Evolutionary conservation across 352 stramenopile species (phyloP).

Genomic region (Globisporangium iwayamae): DNA sequence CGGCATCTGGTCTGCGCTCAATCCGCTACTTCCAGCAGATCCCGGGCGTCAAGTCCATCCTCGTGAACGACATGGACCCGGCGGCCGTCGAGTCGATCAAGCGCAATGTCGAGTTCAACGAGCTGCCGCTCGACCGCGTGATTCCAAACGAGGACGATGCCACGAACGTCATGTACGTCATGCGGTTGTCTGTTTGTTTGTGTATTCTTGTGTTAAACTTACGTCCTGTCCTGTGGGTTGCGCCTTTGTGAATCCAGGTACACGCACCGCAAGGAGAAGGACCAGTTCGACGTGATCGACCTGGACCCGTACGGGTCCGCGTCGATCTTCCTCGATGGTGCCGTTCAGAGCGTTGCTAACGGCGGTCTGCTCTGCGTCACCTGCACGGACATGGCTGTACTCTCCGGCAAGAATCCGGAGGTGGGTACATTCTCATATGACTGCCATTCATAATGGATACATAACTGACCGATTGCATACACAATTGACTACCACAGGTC

Average conservation of each 20-base stretch:
- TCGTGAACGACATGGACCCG: conserved; percentile 98
- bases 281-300: conserved; percentile 99
- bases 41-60: conserved; percentile 93
- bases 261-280: conserved; percentile 75
- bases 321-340: conserved; percentile 97
- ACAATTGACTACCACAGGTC: conserved; percentile 17
- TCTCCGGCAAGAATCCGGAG: conserved; percentile 86
- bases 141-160: conserved; percentile 85
- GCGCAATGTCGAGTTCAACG: conserved; percentile 93
- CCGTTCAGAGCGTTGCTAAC: conserved; percentile 94
- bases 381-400: conserved; percentile 98
- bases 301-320: conserved; percentile 99
- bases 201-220: neutral
- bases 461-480: neutral
- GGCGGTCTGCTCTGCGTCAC: conserved; percentile 99
- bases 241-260: conserved; percentile 18
- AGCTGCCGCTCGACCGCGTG: conserved; percentile 75
- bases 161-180: conserved; percentile 80
- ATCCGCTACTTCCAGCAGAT: conserved; percentile 99
- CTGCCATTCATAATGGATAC: neutral
- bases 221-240: neutral
- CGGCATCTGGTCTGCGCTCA: conserved; percentile 97
- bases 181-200: neutral
- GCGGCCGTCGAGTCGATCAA: conserved; percentile 95
- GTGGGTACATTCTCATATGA: conserved; percentile 20